A percentile compares a stretch with the other conserved stretches of the same genome.
Evolutionary conservation across 176 grass and related monocot species (phyloP).

Genomic region (Aegilops tauschii): DNA sequence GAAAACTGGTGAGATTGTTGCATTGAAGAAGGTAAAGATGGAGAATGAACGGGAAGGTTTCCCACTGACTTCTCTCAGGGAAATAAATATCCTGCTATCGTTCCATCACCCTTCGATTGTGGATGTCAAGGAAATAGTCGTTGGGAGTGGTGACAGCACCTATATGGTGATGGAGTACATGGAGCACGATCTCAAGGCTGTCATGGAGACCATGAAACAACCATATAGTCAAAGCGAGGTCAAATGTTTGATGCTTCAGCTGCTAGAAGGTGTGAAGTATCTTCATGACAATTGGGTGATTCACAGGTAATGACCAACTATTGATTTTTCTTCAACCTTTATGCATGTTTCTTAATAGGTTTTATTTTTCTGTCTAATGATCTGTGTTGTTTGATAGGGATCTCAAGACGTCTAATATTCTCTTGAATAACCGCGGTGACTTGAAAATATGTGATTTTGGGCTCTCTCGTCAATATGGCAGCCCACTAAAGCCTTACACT

Average conservation of each 20-base stretch:
- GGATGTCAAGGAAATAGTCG: conserved; percentile 94
- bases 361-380: conserved; percentile 19
- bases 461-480: conserved; percentile 90
- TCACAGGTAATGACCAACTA: conserved; percentile 63
- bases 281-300: conserved; percentile 98
- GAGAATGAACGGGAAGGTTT: conserved; percentile 89
- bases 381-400: conserved; percentile 50
- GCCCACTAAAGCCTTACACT: conserved; percentile 86
- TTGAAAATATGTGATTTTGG: conserved; percentile 99
- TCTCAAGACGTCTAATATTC: conserved; percentile 92
- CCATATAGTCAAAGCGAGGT: conserved; percentile 92
- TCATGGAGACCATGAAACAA: conserved; percentile 93
- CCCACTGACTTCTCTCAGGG: conserved; percentile 82
- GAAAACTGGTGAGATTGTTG: conserved; percentile 87
- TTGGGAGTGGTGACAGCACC: conserved; percentile 61
- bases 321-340: not conserved
- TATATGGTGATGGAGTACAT: conserved; percentile 99
- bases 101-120: conserved; percentile 86
- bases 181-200: conserved; percentile 92
- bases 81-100: conserved; percentile 93
- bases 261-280: conserved; percentile 84
- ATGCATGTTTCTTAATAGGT: not conserved
- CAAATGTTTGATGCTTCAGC: conserved; percentile 96
- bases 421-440: conserved; percentile 89
- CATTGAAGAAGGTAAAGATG: conserved; percentile 95